These are phyloP conservation scores for Scheffersomyces titani DNA, from an alignment of 1,139 yeast genomes.

Conservation along the genomic window DNA sequence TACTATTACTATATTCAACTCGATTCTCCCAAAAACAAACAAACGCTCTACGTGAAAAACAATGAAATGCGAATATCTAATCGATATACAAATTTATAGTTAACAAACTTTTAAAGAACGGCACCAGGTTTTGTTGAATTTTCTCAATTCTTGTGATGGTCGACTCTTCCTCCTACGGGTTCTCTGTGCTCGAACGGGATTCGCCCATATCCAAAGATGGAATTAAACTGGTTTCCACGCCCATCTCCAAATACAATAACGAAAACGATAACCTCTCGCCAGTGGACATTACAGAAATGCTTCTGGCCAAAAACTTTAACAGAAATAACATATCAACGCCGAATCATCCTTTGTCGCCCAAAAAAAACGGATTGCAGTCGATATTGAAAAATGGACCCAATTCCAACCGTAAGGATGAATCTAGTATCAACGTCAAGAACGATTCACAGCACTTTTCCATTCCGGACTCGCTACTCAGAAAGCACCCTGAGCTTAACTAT, in stretches of 20 bases:
- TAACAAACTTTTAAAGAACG: not conserved
- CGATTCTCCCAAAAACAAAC: not conserved
- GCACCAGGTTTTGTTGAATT: not conserved
- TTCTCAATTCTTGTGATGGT: not conserved
- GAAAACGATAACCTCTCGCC: conserved; percentile 2
- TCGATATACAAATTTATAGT: too few relatives aligned
- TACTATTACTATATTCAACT: too few relatives aligned
- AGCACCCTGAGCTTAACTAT: conserved; percentile 35
- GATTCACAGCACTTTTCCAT: not conserved
- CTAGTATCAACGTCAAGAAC: not conserved
- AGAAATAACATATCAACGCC: not conserved
- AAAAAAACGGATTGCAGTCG: conserved; percentile 6
- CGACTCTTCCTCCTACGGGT: conserved; percentile 1
- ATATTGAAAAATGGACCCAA: conserved; percentile 8
- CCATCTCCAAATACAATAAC: conserved; percentile 5
- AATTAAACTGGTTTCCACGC: conserved; percentile 15
- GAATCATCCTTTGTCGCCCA: conserved; percentile 4
- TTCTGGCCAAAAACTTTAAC: not conserved
- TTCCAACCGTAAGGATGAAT: conserved; percentile 1
- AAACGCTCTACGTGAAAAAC: not conserved
- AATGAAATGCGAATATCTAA: not conserved
- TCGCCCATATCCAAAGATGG: conserved; percentile 14
- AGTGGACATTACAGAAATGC: not conserved
- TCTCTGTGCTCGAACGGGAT: conserved; percentile 2
- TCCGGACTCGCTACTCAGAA: conserved; percentile 20